These are phyloP conservation scores for Pinguiococcus pyrenoidosus DNA, from an alignment of 108 stramenopile species.

Conservation along the genomic window DNA sequence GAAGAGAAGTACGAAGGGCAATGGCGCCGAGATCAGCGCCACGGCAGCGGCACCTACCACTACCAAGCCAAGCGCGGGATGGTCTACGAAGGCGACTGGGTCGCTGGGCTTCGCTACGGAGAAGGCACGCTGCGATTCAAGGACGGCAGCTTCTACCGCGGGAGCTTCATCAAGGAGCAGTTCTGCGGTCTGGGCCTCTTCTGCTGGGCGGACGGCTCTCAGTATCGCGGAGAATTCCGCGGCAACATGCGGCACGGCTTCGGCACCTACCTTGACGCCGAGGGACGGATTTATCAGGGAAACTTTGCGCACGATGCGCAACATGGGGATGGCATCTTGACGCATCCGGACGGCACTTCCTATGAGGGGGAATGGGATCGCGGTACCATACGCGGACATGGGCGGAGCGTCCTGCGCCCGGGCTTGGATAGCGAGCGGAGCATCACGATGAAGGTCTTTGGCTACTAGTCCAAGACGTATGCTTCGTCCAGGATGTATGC, in stretches of 20 bases:
- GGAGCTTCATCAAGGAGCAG: slow-evolving; percentile 7
- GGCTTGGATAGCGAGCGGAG: too few relatives aligned
- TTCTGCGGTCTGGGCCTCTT: slow-evolving; percentile 14
- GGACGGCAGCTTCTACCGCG: slow-evolving; percentile 19
- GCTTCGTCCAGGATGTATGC: too few relatives aligned
- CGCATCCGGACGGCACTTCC: slow-evolving; percentile 1
- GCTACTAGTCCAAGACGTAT: too few relatives aligned
- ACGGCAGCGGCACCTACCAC: slow-evolving; percentile 7
- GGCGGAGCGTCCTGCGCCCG: too few relatives aligned
- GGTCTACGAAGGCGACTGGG: slow-evolving; percentile 31
- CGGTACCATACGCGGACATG: too few relatives aligned
- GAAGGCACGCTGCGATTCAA: slow-evolving; percentile 10
- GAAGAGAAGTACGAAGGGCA: slow-evolving; percentile 23
- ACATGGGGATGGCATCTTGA: slow-evolving; percentile 3
- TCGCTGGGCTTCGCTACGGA: slow-evolving; percentile 14
- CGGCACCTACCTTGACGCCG: slow-evolving; percentile 1
- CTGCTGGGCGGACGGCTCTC: slow-evolving; percentile 12
- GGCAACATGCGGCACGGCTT: slow-evolving; percentile 3
- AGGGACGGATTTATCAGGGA: slow-evolving; percentile 5
- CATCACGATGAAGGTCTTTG: too few relatives aligned
- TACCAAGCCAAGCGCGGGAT: slow-evolving; percentile 6
- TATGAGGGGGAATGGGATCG: slow-evolving; percentile 7
- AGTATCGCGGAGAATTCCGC: slow-evolving; percentile 13
- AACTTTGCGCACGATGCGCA: slow-evolving; percentile 1
- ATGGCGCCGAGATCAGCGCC: slow-evolving; percentile 1